These are phyloP conservation scores for Aspergillus aculeatus DNA, from an alignment of 2,329 filamentous ascomycete genomes.

Conservation along the genomic window DNA sequence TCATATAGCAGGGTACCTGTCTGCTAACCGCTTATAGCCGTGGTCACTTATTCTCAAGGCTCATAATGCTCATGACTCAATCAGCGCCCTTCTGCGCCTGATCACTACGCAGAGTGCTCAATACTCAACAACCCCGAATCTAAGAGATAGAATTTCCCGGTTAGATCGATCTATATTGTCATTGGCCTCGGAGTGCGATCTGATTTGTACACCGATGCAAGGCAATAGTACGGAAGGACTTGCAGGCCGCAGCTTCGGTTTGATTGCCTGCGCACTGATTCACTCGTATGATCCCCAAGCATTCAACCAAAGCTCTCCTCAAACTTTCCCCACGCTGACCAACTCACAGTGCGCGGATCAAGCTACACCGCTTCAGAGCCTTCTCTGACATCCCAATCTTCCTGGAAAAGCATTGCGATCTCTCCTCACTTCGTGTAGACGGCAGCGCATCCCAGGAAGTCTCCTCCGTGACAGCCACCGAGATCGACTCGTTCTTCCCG, in stretches of 20 bases:
- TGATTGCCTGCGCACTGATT: constrained; percentile 17
- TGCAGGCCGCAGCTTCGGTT: constrained; percentile 19
- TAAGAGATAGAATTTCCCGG: neutral
- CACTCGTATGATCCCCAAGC: constrained; percentile 13
- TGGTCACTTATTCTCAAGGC: constrained; percentile 15
- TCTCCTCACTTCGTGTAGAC: constrained; percentile 7
- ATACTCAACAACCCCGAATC: neutral
- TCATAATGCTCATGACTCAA: neutral
- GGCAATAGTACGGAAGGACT: neutral
- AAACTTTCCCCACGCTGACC: neutral
- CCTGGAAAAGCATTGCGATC: constrained; percentile 25
- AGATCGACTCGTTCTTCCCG: constrained; percentile 18
- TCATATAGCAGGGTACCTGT: neutral
- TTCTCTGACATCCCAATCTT: constrained; percentile 27
- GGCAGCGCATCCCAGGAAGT: neutral
- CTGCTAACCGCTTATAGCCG: constrained; percentile 14
- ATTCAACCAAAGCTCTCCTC: neutral
- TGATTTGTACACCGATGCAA: constrained; percentile 7
- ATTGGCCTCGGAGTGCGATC: constrained; percentile 3
- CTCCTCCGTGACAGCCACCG: neutral
- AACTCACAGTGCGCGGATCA: constrained; percentile 19
- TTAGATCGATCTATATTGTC: neutral
- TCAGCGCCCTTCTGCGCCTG: neutral
- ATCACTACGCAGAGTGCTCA: neutral
- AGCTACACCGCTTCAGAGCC: constrained; percentile 25